Evolutionary conservation across 345 rosid genomes (phyloP).

Genomic region (Populus ilicifolia): DNA sequence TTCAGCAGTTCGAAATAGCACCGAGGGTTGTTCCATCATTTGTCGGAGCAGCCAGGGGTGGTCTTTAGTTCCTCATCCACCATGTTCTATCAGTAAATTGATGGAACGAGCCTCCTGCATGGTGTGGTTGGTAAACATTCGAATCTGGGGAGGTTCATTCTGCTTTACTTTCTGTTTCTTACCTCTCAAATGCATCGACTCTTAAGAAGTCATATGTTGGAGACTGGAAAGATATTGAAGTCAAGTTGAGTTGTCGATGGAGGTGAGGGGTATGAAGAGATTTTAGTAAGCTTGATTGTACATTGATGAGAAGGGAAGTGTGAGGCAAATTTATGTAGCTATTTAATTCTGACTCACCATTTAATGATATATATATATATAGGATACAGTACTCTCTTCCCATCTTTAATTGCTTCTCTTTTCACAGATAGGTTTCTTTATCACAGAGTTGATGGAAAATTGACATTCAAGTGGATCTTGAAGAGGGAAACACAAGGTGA

Average conservation of each 20-base stretch:
- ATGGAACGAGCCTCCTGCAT: slow-evolving; percentile 1
- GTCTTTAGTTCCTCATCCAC: slow-evolving; percentile 5
- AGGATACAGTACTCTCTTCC: background rate
- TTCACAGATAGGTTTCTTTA: background rate
- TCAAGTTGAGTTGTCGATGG: background rate
- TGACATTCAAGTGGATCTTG: background rate
- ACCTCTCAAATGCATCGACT: background rate
- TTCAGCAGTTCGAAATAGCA: slow-evolving; percentile 10
- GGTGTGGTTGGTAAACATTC: slow-evolving; percentile 1
- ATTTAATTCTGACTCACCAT: background rate
- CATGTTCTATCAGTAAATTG: background rate
- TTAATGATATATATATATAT: background rate
- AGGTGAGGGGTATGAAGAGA: background rate
- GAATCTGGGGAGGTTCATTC: background rate
- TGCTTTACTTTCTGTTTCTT: background rate
- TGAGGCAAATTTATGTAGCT: background rate
- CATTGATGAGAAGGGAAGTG: background rate
- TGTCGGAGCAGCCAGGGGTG: background rate
- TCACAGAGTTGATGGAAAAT: background rate
- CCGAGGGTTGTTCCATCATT: slow-evolving; percentile 15
- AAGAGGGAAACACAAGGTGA: background rate
- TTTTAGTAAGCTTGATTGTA: background rate
- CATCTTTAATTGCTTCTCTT: background rate
- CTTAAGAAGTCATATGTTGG: background rate
- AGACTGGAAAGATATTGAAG: background rate